phyloP scores from a whole-genome alignment of 2,329 filamentous ascomycete species.

The Penicillium capsulatum region DNA sequence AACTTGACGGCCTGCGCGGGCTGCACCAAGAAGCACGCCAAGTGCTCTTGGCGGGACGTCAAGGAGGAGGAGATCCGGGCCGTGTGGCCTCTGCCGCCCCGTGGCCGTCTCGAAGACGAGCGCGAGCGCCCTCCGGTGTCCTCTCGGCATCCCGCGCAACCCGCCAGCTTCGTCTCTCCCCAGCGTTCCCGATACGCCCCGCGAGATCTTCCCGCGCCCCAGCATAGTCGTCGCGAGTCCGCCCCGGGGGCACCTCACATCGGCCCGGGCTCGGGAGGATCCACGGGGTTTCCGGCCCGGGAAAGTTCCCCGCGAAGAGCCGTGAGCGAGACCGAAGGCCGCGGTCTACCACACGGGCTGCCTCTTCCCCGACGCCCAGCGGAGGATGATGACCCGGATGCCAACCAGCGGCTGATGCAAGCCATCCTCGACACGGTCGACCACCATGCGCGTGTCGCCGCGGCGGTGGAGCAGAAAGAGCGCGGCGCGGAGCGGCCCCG shows the following conservation, averaged over 20 bases:
- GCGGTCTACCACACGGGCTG: slow-evolving; percentile 13
- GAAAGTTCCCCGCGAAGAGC: slow-evolving; percentile 35
- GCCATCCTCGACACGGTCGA: slow-evolving; percentile 43
- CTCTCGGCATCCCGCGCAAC: slow-evolving; percentile 5
- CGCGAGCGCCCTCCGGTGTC: slow-evolving; percentile 2
- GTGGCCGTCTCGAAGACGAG: slow-evolving; percentile 1
- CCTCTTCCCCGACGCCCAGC: slow-evolving; percentile 13
- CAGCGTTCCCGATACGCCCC: slow-evolving; percentile 5
- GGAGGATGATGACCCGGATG: slow-evolving; percentile 38
- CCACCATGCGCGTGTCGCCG: slow-evolving; percentile 35
- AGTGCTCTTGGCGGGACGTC: slow-evolving; percentile 81
- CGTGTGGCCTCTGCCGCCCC: slow-evolving; percentile 11
- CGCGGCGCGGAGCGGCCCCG: slow-evolving; percentile 18
- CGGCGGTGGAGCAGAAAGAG: slow-evolving; percentile 31
- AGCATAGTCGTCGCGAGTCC: slow-evolving; percentile 22
- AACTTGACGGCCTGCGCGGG: slow-evolving; percentile 81
- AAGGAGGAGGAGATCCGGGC: slow-evolving; percentile 62
- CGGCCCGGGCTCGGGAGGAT: slow-evolving; percentile 20
- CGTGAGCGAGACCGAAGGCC: slow-evolving; percentile 36
- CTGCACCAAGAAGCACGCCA: slow-evolving; percentile 86
- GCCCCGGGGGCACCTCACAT: slow-evolving; percentile 22
- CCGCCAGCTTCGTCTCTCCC: slow-evolving; percentile 7
- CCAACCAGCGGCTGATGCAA: slow-evolving; percentile 40
- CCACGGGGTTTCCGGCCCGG: slow-evolving; percentile 15
- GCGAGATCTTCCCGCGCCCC: slow-evolving; percentile 1